Conservation (phyloP, 1,284 basidiomycete genomes). For the Volvariella surrecta region DNA sequence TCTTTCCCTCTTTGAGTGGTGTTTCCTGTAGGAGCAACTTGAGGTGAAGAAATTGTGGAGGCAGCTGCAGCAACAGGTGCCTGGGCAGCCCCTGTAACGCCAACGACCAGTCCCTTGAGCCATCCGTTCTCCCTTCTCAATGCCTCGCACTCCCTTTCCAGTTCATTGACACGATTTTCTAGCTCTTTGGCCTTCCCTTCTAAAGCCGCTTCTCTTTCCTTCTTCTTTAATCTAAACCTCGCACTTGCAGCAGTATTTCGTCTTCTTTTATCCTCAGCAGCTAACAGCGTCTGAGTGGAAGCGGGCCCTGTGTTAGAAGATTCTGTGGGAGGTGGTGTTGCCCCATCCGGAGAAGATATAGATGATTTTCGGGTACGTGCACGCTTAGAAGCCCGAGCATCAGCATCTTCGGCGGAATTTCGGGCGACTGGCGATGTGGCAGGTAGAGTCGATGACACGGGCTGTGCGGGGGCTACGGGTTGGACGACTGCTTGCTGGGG, state of each 20-base stretch:
- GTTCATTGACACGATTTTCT: slow-evolving; percentile 72
- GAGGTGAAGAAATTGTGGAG: slow-evolving; percentile 9
- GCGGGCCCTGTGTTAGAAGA: slow-evolving; percentile 6
- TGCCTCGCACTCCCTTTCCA: slow-evolving; percentile 88
- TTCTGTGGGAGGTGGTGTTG: slow-evolving; percentile 10
- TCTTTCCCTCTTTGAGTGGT: slow-evolving; percentile 16
- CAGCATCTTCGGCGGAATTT: slow-evolving; percentile 18
- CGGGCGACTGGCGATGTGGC: slow-evolving; percentile 11
- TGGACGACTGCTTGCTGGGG: slow-evolving; percentile 15
- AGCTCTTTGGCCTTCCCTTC: slow-evolving; percentile 88
- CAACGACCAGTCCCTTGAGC: slow-evolving; percentile 89
- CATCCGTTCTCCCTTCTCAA: slow-evolving; percentile 91
- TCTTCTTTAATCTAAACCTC: slow-evolving; percentile 98
- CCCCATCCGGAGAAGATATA: slow-evolving; percentile 25
- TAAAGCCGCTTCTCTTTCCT: slow-evolving; percentile 91
- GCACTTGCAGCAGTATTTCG: slow-evolving; percentile 95
- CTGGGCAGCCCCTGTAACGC: slow-evolving; percentile 65
- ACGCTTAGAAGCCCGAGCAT: slow-evolving; percentile 38
- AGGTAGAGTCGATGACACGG: neutral
- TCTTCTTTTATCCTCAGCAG: slow-evolving; percentile 85
- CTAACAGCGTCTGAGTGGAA: slow-evolving; percentile 23
- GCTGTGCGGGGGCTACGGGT: slow-evolving; percentile 4
- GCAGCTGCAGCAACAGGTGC: slow-evolving; percentile 18
- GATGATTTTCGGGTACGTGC: slow-evolving; percentile 46
- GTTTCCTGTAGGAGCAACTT: slow-evolving; percentile 2